A percentile compares a stretch with the other conserved stretches of the same genome.
Evolutionary conservation across 305 asterid species (phyloP).

Genomic region (Petunia hybrid): DNA sequence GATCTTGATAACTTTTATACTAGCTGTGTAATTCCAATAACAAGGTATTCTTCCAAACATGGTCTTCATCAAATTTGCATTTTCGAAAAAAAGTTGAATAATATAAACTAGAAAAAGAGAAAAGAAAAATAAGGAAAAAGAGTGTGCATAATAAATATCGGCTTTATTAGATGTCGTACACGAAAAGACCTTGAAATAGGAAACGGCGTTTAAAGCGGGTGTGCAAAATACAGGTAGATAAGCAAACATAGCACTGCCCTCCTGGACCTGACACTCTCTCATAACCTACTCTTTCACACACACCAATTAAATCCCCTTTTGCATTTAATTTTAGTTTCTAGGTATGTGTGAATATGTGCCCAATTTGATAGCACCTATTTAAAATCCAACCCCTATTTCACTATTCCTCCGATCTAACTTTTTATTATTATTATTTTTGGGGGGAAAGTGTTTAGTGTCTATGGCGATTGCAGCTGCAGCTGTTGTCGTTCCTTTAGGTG

Average conservation of each 20-base stretch:
- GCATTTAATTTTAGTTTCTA: background rate
- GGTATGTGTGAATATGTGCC: constrained; percentile 20
- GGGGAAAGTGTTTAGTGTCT: background rate
- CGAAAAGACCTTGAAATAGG: constrained; percentile 17
- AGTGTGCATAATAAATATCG: background rate
- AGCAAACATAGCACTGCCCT: background rate
- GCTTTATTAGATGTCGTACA: background rate
- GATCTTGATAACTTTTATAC: background rate
- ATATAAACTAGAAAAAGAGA: background rate
- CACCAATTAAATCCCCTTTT: background rate
- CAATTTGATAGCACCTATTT: background rate
- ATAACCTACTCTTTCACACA: background rate
- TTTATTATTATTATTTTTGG: background rate
- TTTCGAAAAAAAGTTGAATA: background rate
- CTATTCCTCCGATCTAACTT: background rate
- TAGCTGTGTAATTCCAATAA: too few species aligned
- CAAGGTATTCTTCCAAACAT: too few species aligned
- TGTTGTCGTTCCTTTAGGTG: constrained; percentile 54
- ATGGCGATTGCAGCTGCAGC: constrained; percentile 56
- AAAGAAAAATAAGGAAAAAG: background rate
- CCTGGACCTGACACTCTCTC: background rate
- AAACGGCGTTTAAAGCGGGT: constrained; percentile 30
- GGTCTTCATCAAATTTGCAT: background rate
- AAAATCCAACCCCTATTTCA: constrained; percentile 5
- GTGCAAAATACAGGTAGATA: background rate